Evolutionary conservation across 306 rosid species (phyloP).

Genomic region (Cajanus cajan): DNA sequence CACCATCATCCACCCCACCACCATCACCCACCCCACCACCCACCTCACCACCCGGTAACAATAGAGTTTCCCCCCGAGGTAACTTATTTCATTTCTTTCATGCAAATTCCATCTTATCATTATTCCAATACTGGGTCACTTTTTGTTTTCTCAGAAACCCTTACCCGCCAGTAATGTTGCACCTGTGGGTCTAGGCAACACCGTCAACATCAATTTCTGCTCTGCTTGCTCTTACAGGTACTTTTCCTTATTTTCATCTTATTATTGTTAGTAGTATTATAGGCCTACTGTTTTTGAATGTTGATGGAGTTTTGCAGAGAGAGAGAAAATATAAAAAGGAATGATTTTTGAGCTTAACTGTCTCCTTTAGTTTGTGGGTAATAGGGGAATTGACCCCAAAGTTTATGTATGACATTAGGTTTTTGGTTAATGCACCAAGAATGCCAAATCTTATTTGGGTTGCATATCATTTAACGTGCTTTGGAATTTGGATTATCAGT

Average conservation of each 20-base stretch:
- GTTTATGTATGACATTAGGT: neutral
- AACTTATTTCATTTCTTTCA: constrained; percentile 6
- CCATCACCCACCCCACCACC: constrained; percentile 30
- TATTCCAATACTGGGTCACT: neutral
- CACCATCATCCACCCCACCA: constrained; percentile 36
- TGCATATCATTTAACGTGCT: neutral
- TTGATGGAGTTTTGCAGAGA: neutral
- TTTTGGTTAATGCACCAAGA: neutral
- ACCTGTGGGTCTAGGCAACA: constrained; percentile 56
- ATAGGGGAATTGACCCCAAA: neutral
- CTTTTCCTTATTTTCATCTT: neutral
- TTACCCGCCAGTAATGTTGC: constrained; percentile 20
- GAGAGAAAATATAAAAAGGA: neutral
- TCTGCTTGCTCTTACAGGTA: constrained; percentile 76
- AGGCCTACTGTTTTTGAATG: neutral
- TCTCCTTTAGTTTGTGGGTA: neutral
- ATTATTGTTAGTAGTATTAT: neutral
- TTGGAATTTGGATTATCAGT: constrained; percentile 2
- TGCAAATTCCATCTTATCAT: neutral
- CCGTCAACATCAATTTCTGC: constrained; percentile 60
- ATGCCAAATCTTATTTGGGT: neutral
- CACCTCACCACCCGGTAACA: constrained; percentile 27
- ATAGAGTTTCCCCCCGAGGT: constrained; percentile 29
- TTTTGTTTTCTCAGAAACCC: constrained; percentile 42
- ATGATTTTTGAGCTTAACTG: neutral